Percentiles rank a stretch among this genome's conserved stretches.
Evolutionary conservation across 169 alveolate species (phyloP).

Genomic region (Neospora caninum): DNA sequence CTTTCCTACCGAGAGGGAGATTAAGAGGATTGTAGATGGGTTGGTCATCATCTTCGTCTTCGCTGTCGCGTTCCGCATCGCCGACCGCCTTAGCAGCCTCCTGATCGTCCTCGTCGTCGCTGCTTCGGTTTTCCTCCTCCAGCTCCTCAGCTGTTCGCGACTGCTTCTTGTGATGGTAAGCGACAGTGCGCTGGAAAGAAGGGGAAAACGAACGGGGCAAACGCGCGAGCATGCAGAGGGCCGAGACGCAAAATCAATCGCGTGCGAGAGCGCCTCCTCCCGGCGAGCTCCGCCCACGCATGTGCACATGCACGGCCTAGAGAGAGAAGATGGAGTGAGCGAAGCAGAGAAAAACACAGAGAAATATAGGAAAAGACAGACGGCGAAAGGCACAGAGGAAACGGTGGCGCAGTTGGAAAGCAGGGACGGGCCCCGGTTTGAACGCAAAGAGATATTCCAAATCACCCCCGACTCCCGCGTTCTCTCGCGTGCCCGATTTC

Average conservation of each 20-base stretch:
- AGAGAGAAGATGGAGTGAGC: no score
- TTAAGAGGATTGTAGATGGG: conserved; percentile 97
- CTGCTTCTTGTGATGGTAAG: conserved; percentile 77
- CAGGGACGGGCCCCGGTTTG: no score
- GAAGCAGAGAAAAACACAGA: no score
- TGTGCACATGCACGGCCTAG: no score
- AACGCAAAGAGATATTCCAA: no score
- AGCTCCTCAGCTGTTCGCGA: conserved; percentile 77
- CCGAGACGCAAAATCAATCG: not conserved
- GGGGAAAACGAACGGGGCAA: not conserved
- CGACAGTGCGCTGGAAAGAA: conserved; percentile 66
- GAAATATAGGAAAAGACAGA: no score
- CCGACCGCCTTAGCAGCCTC: conserved; percentile 60
- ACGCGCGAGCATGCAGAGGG: not conserved
- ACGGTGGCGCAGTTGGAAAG: no score
- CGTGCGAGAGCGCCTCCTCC: no score
- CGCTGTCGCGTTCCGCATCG: conserved; percentile 69
- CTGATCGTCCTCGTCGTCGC: conserved; percentile 56
- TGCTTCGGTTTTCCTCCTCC: conserved; percentile 68
- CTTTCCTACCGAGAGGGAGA: conserved; percentile 91
- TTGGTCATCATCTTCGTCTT: conserved; percentile 83
- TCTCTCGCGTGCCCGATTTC: no score
- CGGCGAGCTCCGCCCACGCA: no score
- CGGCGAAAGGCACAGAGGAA: no score
- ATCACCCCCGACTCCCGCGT: no score